Base-by-base conservation (phyloP, 139 green algal species). In the Micractinium conductrix region DNA sequence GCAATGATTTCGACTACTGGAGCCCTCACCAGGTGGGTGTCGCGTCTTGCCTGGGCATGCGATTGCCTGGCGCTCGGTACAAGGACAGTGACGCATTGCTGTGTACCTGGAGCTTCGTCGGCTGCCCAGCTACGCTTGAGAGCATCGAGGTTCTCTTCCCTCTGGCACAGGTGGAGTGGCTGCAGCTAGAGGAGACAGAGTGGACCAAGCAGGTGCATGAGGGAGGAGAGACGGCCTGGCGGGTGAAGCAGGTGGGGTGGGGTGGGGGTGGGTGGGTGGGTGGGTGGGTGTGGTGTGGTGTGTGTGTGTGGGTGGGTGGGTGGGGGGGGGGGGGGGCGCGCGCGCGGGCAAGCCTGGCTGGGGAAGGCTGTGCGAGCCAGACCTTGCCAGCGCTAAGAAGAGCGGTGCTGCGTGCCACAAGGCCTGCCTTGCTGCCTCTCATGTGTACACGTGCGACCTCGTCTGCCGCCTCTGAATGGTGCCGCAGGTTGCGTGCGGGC, bases 1-100 rank as follows among this genome's bases (percentile, higher is more conserved):
- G 84, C 63, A 86, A 91, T 42, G 90, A 93, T 1, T 87, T 85
- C 73, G 90, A 93, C 50, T 89, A 84, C 73, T 92, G 88, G 88
- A 55, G 17, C 12, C 90, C 90, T 1, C 78, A 85, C 37, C 33
- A 43, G 7, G 84, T n/a, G n/a, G n/a, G n/a, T n/a, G n/a, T n/a
- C n/a, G n/a, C n/a, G n/a, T n/a, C n/a, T n/a, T n/a, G n/a, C n/a
- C n/a, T n/a, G n/a, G n/a, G n/a, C n/a, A n/a, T n/a, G n/a, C n/a
- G n/a, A n/a, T n/a, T n/a, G n/a, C n/a, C n/a, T n/a, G n/a, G n/a
- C n/a, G n/a, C n/a, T n/a, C n/a, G n/a, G n/a, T n/a, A n/a, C n/a
- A n/a, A n/a, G n/a, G n/a, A n/a, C n/a, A n/a, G n/a, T n/a, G n/a
- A n/a, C n/a, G n/a, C n/a, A n/a, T n/a, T n/a, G n/a, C n/a, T n/a